Evolutionary conservation across 2,329 filamentous ascomycete genomes (phyloP).

Genomic region (Simplicillium sp.): DNA sequence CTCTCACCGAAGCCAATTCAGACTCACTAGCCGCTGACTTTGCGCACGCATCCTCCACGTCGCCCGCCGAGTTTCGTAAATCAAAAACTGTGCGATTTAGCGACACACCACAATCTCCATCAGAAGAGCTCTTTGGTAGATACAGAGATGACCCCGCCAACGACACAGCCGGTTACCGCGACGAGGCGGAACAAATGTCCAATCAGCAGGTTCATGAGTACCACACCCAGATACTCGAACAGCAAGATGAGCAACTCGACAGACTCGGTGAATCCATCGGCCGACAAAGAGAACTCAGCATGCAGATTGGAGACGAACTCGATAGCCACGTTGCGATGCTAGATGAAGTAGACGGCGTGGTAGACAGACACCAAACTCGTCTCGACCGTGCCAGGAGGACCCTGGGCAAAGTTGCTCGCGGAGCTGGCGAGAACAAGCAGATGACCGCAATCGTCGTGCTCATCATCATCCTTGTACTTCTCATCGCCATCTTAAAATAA

Average conservation of each 20-base stretch:
- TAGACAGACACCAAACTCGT: conserved; percentile 70
- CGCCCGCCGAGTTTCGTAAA: conserved; percentile 18
- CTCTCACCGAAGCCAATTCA: conserved; percentile 54
- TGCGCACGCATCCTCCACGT: conserved; percentile 44
- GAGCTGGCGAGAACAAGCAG: conserved; percentile 79
- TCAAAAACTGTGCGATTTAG: conserved; percentile 81
- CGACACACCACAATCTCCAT: conserved; percentile 42
- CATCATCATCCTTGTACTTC: conserved; percentile 70
- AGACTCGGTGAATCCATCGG: conserved; percentile 75
- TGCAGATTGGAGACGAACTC: conserved; percentile 93
- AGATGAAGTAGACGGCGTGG: conserved; percentile 76
- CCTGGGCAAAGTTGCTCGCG: conserved; percentile 61
- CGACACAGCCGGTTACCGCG: conserved; percentile 45
- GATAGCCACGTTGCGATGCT: conserved; percentile 83
- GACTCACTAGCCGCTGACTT: conserved; percentile 54
- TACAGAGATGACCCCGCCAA: conserved; percentile 62
- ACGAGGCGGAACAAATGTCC: conserved; percentile 50
- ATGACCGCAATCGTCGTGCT: conserved; percentile 72
- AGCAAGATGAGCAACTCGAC: conserved; percentile 93
- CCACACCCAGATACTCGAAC: conserved; percentile 69
- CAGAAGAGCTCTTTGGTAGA: conserved; percentile 37
- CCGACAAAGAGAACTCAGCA: conserved; percentile 82
- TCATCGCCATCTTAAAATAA: conserved; percentile 76
- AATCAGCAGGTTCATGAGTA: conserved; percentile 85
- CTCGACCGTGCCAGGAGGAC: conserved; percentile 66